Evolutionary conservation across 1,284 basidiomycete species (phyloP).

Genomic region (Xerocomus nothofagi): DNA sequence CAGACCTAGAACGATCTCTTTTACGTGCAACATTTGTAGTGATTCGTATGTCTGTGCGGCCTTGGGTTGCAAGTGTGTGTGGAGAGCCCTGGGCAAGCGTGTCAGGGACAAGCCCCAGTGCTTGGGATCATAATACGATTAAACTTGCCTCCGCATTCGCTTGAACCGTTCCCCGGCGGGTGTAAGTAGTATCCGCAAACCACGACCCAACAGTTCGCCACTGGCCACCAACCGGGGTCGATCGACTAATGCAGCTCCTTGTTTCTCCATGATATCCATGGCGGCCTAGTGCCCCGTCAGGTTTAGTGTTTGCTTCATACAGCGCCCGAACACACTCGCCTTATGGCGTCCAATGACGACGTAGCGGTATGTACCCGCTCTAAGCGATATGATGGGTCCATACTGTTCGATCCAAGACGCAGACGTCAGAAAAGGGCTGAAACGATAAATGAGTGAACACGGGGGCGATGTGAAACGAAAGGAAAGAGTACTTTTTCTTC

Average conservation of each 20-base stretch:
- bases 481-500: constrained; percentile 3
- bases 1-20: background rate
- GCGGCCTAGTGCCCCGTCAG: constrained; percentile 9
- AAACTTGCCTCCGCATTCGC: constrained; percentile 6
- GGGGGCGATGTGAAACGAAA: background rate
- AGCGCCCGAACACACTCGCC: background rate
- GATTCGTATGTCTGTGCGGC: constrained; percentile 5
- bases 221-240: constrained; percentile 9
- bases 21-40: constrained; percentile 4
- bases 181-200: constrained; percentile 4
- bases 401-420: constrained; percentile 13
- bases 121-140: too few species aligned
- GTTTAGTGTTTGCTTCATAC: background rate
- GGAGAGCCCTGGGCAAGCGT: constrained; percentile 6
- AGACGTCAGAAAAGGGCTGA: constrained; percentile 1
- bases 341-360: constrained; percentile 18
- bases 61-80: constrained; percentile 9
- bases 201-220: constrained; percentile 6
- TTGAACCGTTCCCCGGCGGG: constrained; percentile 8
- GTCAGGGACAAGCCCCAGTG: background rate
- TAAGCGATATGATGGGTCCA: constrained; percentile 14
- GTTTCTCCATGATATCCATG: constrained; percentile 19
- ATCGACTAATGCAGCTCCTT: background rate
- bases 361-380: background rate
- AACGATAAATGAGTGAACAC: background rate